Evolutionary conservation across 2,329 filamentous ascomycete genomes (phyloP).

Genomic region (Talaromyces sp.): DNA sequence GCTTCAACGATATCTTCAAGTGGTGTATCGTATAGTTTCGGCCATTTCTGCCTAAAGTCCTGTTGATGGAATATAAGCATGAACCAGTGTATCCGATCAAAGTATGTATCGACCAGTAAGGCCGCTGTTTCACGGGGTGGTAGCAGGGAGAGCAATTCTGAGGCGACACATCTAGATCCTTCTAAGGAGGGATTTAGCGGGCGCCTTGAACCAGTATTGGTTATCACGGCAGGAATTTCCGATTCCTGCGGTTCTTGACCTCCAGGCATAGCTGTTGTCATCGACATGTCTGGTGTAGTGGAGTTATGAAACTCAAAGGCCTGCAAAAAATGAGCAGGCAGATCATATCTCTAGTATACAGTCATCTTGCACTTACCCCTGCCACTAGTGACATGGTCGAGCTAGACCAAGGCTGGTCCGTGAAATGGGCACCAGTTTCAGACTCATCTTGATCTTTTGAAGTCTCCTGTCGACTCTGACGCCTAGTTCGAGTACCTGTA

Average conservation of each 20-base stretch:
- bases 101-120: constrained; percentile 38
- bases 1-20: background rate
- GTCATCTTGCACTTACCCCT: background rate
- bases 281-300: background rate
- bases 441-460: background rate
- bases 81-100: constrained; percentile 44
- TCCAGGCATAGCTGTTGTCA: background rate
- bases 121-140: background rate
- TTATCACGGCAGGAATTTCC: background rate
- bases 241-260: background rate
- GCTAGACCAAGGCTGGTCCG: background rate
- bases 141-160: background rate
- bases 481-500: background rate
- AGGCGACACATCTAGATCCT: background rate
- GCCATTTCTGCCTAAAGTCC: constrained; percentile 30
- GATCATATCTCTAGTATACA: background rate
- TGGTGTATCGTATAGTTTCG: constrained; percentile 26
- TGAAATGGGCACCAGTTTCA: background rate
- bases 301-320: background rate
- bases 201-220: background rate
- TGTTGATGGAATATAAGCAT: constrained; percentile 40
- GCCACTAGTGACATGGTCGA: background rate
- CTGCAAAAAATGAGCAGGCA: background rate
- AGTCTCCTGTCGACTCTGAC: background rate
- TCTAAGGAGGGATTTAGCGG: background rate